Evolutionary conservation across 108 stramenopile genomes (phyloP).

Genomic region (Aureococcus anophagefferens): DNA sequence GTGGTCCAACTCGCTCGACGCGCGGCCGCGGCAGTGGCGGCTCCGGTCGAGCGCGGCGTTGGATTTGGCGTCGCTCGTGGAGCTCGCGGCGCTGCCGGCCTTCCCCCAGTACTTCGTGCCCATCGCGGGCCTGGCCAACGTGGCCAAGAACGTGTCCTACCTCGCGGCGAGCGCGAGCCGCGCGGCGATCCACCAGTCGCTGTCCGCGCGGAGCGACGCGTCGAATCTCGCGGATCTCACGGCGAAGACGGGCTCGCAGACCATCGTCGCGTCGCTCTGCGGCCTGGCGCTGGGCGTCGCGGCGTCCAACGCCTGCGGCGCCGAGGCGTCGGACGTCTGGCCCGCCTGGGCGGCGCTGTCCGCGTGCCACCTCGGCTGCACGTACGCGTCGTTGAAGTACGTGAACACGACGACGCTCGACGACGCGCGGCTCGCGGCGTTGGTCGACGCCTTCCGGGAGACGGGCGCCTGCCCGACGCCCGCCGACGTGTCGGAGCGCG

Average conservation of each 20-base stretch:
- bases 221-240: conserved; percentile 92
- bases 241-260: conserved; percentile 84
- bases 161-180: conserved; percentile 77
- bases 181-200: conserved; percentile 78
- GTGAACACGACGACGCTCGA: conserved; percentile 16
- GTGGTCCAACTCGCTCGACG: conserved; percentile 68
- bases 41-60: conserved; percentile 69
- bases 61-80: conserved; percentile 71
- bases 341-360: conserved; percentile 48
- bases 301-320: conserved; percentile 48
- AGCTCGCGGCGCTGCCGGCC: conserved; percentile 63
- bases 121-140: conserved; percentile 81
- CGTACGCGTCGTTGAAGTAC: conserved; percentile 57
- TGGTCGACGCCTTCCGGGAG: not conserved
- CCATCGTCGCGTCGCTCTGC: conserved; percentile 67
- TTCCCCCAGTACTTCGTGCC: conserved; percentile 62
- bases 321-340: conserved; percentile 31
- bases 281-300: conserved; percentile 79
- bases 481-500: too few species aligned
- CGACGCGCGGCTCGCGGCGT: not conserved
- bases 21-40: conserved; percentile 78
- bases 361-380: conserved; percentile 59
- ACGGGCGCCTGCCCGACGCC: not conserved
- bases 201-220: conserved; percentile 30
- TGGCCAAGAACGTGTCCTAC: conserved; percentile 89